Percentiles rank a stretch among this genome's conserved stretches.
These are phyloP conservation scores for Pogostemon cablin DNA, from an alignment of 257 asterid genomes.

Conservation along the genomic window DNA sequence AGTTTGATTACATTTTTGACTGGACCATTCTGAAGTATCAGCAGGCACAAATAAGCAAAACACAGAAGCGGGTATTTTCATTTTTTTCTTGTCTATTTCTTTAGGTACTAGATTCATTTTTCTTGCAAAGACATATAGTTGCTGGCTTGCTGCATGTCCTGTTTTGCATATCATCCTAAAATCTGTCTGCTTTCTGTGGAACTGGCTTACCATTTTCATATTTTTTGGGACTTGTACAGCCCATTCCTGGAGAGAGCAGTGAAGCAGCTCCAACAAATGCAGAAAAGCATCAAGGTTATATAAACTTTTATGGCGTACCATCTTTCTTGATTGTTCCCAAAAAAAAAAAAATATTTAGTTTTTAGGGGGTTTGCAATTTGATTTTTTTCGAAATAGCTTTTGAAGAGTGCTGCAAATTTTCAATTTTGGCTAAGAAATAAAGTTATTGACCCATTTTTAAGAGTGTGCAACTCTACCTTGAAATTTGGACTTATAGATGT, in stretches of 20 bases:
- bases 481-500: constrained; percentile 2
- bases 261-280: constrained; percentile 59
- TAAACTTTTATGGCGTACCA: constrained; percentile 9
- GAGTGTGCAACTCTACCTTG: constrained; percentile 1
- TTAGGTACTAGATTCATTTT: constrained; percentile 15
- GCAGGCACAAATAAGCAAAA: constrained; percentile 81
- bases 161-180: neutral
- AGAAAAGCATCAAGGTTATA: constrained; percentile 74
- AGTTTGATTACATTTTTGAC: constrained; percentile 89
- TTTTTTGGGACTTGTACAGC: constrained; percentile 49
- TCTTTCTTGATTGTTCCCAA: neutral
- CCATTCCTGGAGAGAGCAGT: constrained; percentile 80
- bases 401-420: neutral
- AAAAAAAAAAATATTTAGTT: constrained; percentile 4
- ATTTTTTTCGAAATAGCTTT: constrained; percentile 16
- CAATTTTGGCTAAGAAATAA: constrained; percentile 13
- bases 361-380: neutral
- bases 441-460: constrained; percentile 9
- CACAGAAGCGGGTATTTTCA: constrained; percentile 73
- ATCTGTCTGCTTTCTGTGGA: constrained; percentile 9
- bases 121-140: neutral
- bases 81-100: constrained; percentile 27
- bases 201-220: constrained; percentile 14
- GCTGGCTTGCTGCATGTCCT: neutral
- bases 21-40: constrained; percentile 98